Evolutionary conservation across 306 rosid genomes (phyloP), one percentile per base, ranked within the genome.

Genomic region (Cucumis sativus): DNA sequence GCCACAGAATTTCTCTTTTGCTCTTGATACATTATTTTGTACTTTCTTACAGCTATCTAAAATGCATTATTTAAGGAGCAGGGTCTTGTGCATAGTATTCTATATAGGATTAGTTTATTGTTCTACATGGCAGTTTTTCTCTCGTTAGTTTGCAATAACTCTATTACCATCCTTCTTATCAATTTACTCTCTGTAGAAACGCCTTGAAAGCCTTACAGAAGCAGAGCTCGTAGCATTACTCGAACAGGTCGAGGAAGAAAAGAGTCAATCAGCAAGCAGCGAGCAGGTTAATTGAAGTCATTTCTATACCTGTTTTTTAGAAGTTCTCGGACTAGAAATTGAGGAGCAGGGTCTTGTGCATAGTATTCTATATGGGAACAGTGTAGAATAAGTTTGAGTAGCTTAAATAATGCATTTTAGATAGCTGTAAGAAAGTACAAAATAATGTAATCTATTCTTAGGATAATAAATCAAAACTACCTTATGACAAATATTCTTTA

Each of bases 181-280:
- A 59, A 64, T 76, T 66, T 82, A 77, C 11, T 56, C 80, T 88
- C n/a, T 89, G 91, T 96, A 95, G 98, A 95, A 92, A 82, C 89
- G 98, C 68, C 82, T 95, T 76, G 96, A 95, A 63, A 88, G 96
- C 82, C 92, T 95, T 70, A 90, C 97, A 40, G 98, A 92, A 87
- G 98, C 98, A 76, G 98, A 95, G 76, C 85, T 95, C 35, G 83
- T 88, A 84, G 93, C 85, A 55, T 83, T 95, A 89, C 91, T 95
- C 64, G 95, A 90, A 86, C 96, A 92, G 84, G 91, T 95, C 55
- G 98, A 90, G 86, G 98, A 95, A 86, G 98, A 95, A 86, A 95
- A 95, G 88, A 84, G 85, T 72, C 91, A 88, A 77, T 39, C 82
- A 72, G 76, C 80, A 54, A 82, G 83, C 12, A 85, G 86, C 8